Base-by-base conservation (phyloP, 805 yeast species). In the Yamadazyma insecticola region DNA sequence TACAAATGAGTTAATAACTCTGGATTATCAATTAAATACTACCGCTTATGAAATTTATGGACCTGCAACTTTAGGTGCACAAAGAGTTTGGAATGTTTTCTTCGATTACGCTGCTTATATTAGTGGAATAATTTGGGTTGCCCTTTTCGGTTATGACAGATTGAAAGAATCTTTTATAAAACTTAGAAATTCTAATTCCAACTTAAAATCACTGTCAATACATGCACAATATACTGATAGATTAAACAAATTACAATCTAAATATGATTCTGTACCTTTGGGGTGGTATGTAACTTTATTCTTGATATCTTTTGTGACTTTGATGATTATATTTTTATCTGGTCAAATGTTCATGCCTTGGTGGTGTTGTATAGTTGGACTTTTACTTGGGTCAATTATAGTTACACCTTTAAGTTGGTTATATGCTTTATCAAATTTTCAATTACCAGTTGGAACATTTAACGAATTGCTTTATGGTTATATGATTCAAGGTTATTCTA, bases 81-180 rank as follows among this genome's bases (percentile, higher is more conserved):
- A 71, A 44, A 50, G 73, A 29, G 62, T 68, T 1, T 66, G 74
- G 68, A 67, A 67, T 43, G 68, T 69, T 43, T 70, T 72, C 33
- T 72, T 71, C 40, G 77, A 71, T 40, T 72, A 68, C 39, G 76
- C 76, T 1, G 73, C 76, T 0, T 72, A 71, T 40, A 45, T 63
- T 2, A 63, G 73, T 40, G 76, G 76, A 1, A 41, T 70, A 4
- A 51, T 58, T 1, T 71, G 76, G 75, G 63, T 71, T 16, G 41
- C 56, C 5, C 37, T 57, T 4, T 64, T 64, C 39, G 67, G 69
- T 3, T 63, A 36, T 30, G 52, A 48, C 18, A 45, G 48, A 28
- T 35, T 57, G 21, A 39, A 31, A 16, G 28, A 24, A 4, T 45
- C 60, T 3, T 40, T 50, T 15, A 18, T 29, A 4, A 45, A 37